A percentile compares a stretch with the other conserved stretches of the same genome.
Conservation (phyloP, 2,329 filamentous ascomycete species). For the Arthrobotrys sinensis region DNA sequence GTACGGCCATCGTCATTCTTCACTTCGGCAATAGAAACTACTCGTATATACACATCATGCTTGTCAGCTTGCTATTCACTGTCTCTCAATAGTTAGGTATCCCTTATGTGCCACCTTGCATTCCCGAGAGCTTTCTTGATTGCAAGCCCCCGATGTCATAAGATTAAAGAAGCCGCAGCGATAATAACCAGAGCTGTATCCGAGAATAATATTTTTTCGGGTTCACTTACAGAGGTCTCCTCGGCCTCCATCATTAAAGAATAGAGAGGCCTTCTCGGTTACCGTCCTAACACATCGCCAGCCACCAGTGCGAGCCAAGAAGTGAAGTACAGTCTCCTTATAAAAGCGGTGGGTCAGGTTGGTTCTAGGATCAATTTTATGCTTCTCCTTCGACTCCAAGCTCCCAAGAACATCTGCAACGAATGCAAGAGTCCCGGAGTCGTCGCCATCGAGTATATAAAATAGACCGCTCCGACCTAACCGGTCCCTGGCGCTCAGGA, state of each 20-base stretch:
- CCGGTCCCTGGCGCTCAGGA: neutral
- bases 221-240: no score
- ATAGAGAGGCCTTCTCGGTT: neutral
- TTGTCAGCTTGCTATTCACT: no score
- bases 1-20: neutral
- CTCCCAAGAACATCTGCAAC: neutral
- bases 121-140: no score
- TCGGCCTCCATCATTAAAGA: no score
- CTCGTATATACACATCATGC: neutral
- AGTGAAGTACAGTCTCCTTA: neutral
- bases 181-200: no score
- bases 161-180: no score
- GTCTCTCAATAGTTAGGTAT: no score
- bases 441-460: neutral
- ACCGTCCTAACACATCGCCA: neutral
- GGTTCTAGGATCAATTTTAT: neutral
- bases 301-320: neutral
- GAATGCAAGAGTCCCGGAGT: neutral
- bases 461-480: neutral
- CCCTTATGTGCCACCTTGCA: no score
- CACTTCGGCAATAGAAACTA: neutral
- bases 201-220: no score
- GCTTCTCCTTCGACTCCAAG: neutral
- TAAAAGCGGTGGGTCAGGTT: no score
- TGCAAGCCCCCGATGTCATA: no score